A percentile compares a stretch with the other conserved stretches of the same genome.
These are phyloP conservation scores for Nothophaeocryptopus gaeumannii DNA, from an alignment of 2,329 filamentous ascomycete genomes.

Conservation along the genomic window DNA sequence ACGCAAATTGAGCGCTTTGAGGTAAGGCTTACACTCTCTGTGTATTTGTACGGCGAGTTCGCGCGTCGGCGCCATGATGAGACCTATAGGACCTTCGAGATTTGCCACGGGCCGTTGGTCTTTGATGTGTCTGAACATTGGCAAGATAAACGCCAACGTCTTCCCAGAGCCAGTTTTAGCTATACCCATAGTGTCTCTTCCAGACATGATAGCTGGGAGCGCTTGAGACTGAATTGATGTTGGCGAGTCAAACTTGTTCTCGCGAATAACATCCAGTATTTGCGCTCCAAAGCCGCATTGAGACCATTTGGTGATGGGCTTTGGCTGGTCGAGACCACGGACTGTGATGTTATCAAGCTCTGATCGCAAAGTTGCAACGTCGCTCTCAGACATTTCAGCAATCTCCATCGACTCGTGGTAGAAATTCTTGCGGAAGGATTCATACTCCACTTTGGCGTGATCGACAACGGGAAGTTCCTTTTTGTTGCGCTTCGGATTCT, in stretches of 20 bases:
- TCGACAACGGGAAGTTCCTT: slow-evolving; percentile 89
- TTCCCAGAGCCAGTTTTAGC: slow-evolving; percentile 98
- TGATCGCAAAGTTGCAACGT: slow-evolving; percentile 74
- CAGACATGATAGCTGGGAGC: slow-evolving; percentile 91
- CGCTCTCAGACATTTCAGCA: slow-evolving; percentile 76
- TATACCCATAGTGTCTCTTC: slow-evolving; percentile 90
- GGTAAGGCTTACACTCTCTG: slow-evolving; percentile 88
- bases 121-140: slow-evolving; percentile 97
- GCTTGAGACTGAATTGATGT: slow-evolving; percentile 96
- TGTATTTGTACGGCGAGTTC: slow-evolving; percentile 94
- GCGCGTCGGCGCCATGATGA: slow-evolving; percentile 92
- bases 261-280: slow-evolving; percentile 79
- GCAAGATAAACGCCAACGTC: slow-evolving; percentile 89
- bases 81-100: slow-evolving; percentile 79
- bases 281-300: slow-evolving; percentile 88
- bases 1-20: slow-evolving; percentile 79
- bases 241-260: slow-evolving; percentile 79
- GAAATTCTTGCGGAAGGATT: slow-evolving; percentile 88
- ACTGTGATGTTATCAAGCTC: slow-evolving; percentile 97
- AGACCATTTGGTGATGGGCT: slow-evolving; percentile 93
- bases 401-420: slow-evolving; percentile 88
- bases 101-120: slow-evolving; percentile 80
- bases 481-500: slow-evolving; percentile 74
- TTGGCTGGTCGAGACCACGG: slow-evolving; percentile 80
- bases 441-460: slow-evolving; percentile 80